Evolutionary conservation across 306 rosid species (phyloP).

Genomic region (Sesbania bispinosa): DNA sequence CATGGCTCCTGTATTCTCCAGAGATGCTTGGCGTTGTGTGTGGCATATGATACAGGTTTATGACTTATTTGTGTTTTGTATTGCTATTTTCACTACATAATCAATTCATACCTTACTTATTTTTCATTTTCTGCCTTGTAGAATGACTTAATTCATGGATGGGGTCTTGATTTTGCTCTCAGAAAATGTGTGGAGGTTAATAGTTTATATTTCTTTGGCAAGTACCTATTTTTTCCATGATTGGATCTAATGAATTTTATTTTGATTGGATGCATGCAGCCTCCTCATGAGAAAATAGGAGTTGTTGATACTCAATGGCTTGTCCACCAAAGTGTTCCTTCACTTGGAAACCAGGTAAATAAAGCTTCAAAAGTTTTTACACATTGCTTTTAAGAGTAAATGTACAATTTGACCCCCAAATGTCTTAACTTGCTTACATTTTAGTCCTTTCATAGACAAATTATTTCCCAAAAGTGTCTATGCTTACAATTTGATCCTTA

Average conservation of each 20-base stretch:
- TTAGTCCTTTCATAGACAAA: no score
- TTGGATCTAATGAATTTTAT: background rate
- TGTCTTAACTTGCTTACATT: no score
- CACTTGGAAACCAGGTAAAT: constrained; percentile 81
- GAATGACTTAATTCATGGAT: constrained; percentile 95
- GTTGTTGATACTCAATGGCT: constrained; percentile 91
- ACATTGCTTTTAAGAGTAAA: no score
- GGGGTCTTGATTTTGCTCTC: constrained; percentile 95
- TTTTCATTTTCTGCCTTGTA: constrained; percentile 14
- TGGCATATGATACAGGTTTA: constrained; percentile 94
- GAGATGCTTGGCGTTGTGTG: constrained; percentile 87
- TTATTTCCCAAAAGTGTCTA: no score
- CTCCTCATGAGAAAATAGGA: constrained; percentile 81
- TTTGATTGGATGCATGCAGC: constrained; percentile 42
- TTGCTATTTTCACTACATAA: background rate
- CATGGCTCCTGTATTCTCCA: constrained; percentile 95
- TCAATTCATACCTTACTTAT: constrained; percentile 3
- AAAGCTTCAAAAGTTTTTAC: background rate
- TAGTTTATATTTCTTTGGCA: background rate
- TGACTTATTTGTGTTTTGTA: background rate
- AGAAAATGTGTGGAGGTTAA: constrained; percentile 72
- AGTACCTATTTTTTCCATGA: background rate
- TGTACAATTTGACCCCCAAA: no score
- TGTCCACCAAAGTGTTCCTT: constrained; percentile 77
- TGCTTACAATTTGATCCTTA: no score